Conservation (phyloP, 2,329 filamentous ascomycete species). For the Ilyonectria robusta region DNA sequence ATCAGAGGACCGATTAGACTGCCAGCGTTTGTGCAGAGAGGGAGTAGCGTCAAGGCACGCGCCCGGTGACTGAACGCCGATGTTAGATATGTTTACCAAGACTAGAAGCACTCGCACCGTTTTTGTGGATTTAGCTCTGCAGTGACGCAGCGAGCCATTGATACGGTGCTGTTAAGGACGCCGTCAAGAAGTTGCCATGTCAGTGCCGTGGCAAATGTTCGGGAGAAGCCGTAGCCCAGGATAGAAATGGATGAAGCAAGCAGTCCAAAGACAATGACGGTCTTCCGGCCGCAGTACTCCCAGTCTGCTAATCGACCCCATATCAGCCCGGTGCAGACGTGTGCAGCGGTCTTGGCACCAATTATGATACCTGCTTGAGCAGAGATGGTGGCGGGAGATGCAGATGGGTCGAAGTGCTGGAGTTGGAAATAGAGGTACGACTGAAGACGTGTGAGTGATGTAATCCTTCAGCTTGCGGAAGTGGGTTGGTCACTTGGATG, state of each 20-base stretch:
- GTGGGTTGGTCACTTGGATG: not conserved
- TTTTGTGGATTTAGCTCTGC: constrained; percentile 1
- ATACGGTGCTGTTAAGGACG: not conserved
- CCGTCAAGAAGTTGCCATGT: not conserved
- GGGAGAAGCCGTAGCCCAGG: not conserved
- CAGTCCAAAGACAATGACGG: not conserved
- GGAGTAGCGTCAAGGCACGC: not conserved
- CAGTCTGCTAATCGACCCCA: not conserved
- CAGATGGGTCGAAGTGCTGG: not conserved
- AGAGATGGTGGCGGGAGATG: not conserved
- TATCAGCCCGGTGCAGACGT: not conserved
- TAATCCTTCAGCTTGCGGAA: not conserved
- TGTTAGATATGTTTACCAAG: not conserved
- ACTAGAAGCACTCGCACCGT: not conserved
- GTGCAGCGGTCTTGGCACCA: not conserved
- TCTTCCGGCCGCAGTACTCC: not conserved
- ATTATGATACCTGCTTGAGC: not conserved
- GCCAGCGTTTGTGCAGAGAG: not conserved
- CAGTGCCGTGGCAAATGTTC: not conserved
- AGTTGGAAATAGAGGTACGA: constrained; percentile 1
- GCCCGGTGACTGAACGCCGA: not conserved
- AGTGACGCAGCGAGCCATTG: not conserved
- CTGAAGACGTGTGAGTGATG: not conserved
- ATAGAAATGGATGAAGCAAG: not conserved
- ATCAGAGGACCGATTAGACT: not conserved